Evolutionary conservation across 495 filamentous ascomycete species (phyloP).

Genomic region (Apiosordaria backusii): DNA sequence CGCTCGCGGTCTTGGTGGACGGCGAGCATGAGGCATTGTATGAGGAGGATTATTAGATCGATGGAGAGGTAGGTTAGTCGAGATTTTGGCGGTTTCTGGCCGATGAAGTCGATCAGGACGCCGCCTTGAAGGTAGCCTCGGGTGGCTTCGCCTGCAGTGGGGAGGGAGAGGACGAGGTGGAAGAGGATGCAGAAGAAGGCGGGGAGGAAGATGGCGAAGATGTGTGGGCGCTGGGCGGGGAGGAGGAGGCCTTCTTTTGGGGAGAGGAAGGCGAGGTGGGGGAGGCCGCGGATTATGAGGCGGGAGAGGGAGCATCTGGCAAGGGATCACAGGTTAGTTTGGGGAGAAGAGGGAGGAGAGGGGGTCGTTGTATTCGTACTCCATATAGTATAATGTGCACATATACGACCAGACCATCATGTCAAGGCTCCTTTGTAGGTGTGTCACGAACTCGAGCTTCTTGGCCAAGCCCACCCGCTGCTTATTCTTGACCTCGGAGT

Average conservation of each 20-base stretch:
- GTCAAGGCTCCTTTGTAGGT: conserved; percentile 70
- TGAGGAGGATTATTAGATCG: conserved; percentile 60
- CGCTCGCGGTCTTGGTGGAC: conserved; percentile 67
- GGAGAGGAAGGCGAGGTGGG: conserved; percentile 73
- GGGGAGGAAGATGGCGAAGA: conserved; percentile 65
- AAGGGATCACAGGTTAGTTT: conserved; percentile 3
- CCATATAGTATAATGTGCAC: conserved; percentile 83
- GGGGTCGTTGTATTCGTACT: conserved; percentile 55
- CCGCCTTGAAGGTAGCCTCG: conserved; percentile 83
- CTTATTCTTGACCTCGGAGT: conserved; percentile 18
- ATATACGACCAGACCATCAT: conserved; percentile 77
- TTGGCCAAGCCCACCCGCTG: conserved; percentile 47
- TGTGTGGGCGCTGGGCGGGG: conserved; percentile 63
- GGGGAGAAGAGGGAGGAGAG: background rate
- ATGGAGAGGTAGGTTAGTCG: conserved; percentile 59
- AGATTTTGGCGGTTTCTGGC: conserved; percentile 71
- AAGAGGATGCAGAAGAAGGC: conserved; percentile 70
- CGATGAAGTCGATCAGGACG: conserved; percentile 79
- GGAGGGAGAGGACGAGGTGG: conserved; percentile 60
- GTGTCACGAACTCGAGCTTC: conserved; percentile 63
- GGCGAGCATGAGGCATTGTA: conserved; percentile 73
- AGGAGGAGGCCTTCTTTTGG: conserved; percentile 63
- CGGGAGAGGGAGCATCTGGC: conserved; percentile 73
- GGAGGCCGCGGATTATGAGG: conserved; percentile 63
- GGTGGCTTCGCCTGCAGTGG: conserved; percentile 68